A percentile compares a stretch with the other conserved stretches of the same genome.
Conservation (phyloP, 2,329 filamentous ascomycete species). For the Hypocrella siamensis region DNA sequence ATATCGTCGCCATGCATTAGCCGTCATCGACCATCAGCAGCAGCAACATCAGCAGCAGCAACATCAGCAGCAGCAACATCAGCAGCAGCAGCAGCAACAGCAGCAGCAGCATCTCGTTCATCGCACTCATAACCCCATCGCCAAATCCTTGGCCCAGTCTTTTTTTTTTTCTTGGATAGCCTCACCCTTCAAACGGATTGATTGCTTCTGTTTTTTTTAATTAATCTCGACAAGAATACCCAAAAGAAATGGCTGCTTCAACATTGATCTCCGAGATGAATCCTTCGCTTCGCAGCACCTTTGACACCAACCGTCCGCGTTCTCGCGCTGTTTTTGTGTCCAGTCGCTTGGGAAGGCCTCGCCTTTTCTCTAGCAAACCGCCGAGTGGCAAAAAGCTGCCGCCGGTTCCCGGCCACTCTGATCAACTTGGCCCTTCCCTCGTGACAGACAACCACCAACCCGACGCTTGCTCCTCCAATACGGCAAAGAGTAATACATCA, state of each 20-base stretch:
- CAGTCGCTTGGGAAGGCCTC: constrained; percentile 10
- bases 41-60: neutral
- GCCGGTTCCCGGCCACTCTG: neutral
- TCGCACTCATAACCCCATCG: constrained; percentile 5
- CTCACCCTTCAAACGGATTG: neutral
- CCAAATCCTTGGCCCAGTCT: constrained; percentile 3
- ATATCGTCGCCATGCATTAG: neutral
- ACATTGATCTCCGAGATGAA: constrained; percentile 13
- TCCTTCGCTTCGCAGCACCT: constrained; percentile 7
- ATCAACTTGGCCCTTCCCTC: neutral
- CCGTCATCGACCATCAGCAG: neutral
- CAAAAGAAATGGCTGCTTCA: constrained; percentile 12
- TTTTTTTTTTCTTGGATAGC: neutral
- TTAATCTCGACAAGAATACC: too few species aligned
- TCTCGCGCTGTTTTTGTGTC: constrained; percentile 13
- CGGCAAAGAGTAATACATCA: neutral
- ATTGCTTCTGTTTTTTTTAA: constrained; percentile 7
- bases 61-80: neutral
- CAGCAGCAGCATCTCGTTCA: constrained; percentile 3
- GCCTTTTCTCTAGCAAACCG: constrained; percentile 5
- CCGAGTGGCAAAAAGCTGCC: constrained; percentile 1
- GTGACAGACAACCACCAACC: neutral
- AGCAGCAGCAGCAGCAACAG: too few species aligned
- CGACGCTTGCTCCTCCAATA: neutral
- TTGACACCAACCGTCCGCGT: constrained; percentile 7